Conservation (phyloP, 164 flowering plant genomes). For the Pachysandra terminalis region DNA sequence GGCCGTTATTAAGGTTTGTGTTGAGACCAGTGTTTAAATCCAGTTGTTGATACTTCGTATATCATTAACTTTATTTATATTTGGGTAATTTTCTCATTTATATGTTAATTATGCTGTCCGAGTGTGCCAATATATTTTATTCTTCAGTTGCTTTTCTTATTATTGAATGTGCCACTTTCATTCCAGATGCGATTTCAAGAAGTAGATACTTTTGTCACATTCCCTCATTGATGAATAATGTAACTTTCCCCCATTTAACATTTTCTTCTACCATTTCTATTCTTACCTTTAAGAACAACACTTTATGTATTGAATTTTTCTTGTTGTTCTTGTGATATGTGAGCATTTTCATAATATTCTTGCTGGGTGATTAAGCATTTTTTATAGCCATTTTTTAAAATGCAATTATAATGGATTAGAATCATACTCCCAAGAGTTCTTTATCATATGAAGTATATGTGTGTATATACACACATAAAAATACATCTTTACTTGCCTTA, state of each 20-base stretch:
- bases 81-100: too few species aligned
- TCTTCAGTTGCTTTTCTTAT: neutral
- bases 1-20: too few species aligned
- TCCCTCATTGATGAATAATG: neutral
- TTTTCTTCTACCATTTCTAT: neutral
- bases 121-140: neutral
- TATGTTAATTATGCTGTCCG: neutral
- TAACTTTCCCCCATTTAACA: neutral
- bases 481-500: too few species aligned
- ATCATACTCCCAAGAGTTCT: too few species aligned
- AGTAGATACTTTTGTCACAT: neutral
- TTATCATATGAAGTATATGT: too few species aligned
- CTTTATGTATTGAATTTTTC: neutral
- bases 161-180: neutral
- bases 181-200: neutral
- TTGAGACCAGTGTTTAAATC: neutral
- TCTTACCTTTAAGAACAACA: neutral
- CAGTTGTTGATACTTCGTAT: neutral
- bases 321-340: neutral
- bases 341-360: too few species aligned
- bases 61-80: too few species aligned
- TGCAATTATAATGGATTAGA: neutral
- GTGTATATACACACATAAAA: too few species aligned
- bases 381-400: too few species aligned
- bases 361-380: neutral